Base-by-base conservation (phyloP, 306 rosid species). In the Gastrolobium villosum region DNA sequence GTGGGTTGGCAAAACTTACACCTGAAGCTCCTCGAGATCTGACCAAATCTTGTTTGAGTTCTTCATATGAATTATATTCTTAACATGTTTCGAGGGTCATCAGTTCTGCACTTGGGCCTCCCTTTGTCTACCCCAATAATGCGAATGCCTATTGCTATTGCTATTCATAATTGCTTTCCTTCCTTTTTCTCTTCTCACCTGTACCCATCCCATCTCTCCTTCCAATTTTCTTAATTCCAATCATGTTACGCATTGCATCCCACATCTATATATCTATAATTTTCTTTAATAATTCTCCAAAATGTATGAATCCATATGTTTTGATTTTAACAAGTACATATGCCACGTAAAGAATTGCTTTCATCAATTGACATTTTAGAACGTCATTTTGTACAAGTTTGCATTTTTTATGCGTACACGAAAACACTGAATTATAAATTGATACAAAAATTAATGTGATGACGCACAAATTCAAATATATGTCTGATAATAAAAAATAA, bases 61-160 rank as follows among this genome's bases (percentile, higher is more conserved):
- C 69, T 82, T 69, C 46, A 63, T 14, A 76, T 10, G 82, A 52
- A 82, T 71, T 70, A 77, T 77, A 62, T 82, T 30, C 57, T 20
- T 20, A 71, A 46, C 79, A 54, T 77, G 86, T 77, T 82, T 66
- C 3, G 48, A 71, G 82, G 75, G 75, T 72, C 83, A 72, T 76
- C 7, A 46, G 0, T 76, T 76, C 82, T 76, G 74, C 75, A 64
- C 45, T 61, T 70, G 79, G 86, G 76, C 86, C 82, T 65, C 71
- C 74, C 61, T 44, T 72, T 65, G 72, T 83, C 80, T 66, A 26
- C 72, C 44, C 55, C 61, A 78, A 73, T 83, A 73, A 83, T 83
- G 77, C 44, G n/a, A n/a, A n/a, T n/a, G n/a, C n/a, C n/a, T n/a
- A n/a, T n/a, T n/a, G n/a, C 9, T 7, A 10, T 74, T 59, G 40